phyloP scores from a whole-genome alignment of 495 filamentous ascomycete genomes.

The Tuber melanosporum region DNA sequence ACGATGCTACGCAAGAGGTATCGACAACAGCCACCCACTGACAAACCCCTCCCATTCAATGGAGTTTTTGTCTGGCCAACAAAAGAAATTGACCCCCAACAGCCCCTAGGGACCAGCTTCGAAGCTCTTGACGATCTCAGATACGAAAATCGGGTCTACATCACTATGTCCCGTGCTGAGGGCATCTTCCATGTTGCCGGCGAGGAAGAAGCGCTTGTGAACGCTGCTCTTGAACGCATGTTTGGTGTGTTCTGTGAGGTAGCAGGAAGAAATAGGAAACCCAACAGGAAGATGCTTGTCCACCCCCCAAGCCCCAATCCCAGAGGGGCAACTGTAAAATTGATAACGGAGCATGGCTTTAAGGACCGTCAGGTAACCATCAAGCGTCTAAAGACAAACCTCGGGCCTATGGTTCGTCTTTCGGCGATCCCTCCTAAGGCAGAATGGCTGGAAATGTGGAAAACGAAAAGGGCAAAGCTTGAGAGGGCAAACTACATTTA shows the following conservation, averaged over 20 bases:
- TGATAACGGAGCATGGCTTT: conserved; percentile 22
- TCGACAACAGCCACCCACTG: conserved; percentile 24
- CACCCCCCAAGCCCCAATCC: conserved; percentile 28
- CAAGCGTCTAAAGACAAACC: conserved; percentile 14
- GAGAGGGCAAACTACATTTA: conserved; percentile 28
- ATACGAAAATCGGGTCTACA: conserved; percentile 36
- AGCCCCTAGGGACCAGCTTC: conserved; percentile 24
- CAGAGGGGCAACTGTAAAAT: neutral
- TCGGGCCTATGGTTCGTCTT: conserved; percentile 17
- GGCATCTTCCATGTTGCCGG: conserved; percentile 32
- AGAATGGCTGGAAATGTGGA: conserved; percentile 27
- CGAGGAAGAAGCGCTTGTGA: conserved; percentile 20
- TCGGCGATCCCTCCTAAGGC: conserved; percentile 21
- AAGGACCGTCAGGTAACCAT: conserved; percentile 34
- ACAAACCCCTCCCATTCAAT: conserved; percentile 17
- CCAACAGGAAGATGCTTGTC: conserved; percentile 25
- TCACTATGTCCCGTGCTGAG: conserved; percentile 13
- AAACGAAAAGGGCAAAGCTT: conserved; percentile 8
- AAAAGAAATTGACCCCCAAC: conserved; percentile 26
- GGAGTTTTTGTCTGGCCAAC: conserved; percentile 38
- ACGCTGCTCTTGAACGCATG: conserved; percentile 28
- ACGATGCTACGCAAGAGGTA: conserved; percentile 14
- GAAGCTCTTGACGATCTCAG: conserved; percentile 38
- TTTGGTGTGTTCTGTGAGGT: conserved; percentile 37
- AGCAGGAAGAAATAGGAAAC: conserved; percentile 32